Evolutionary conservation across 2,329 filamentous ascomycete species (phyloP).

Genomic region (Helotiales sp.): DNA sequence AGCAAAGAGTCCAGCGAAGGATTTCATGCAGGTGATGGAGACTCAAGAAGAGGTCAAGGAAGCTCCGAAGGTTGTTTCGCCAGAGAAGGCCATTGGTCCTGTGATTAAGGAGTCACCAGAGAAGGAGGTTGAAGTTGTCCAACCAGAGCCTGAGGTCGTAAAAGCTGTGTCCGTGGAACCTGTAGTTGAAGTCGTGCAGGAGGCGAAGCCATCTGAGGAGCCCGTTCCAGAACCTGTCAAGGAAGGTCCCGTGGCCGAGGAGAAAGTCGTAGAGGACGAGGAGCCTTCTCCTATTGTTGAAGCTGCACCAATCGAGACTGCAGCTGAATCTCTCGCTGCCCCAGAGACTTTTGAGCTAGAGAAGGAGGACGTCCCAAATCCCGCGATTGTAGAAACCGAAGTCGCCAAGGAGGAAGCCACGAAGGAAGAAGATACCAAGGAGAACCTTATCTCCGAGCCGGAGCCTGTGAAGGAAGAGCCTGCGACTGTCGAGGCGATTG

Average conservation of each 20-base stretch:
- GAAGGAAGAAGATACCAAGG: conserved; percentile 1
- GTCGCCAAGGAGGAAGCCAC: conserved; percentile 3
- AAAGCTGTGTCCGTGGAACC: conserved; percentile 17
- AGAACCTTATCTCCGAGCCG: conserved; percentile 1
- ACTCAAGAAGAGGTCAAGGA: conserved; percentile 7
- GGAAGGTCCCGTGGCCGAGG: conserved; percentile 24
- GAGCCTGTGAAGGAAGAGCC: conserved; percentile 4
- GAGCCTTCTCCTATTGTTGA: conserved; percentile 9
- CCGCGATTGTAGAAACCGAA: conserved; percentile 1
- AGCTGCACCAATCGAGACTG: conserved; percentile 4
- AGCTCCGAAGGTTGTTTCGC: conserved; percentile 2
- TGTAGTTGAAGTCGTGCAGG: conserved; percentile 14
- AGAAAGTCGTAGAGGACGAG: conserved; percentile 17
- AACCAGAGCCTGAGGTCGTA: conserved; percentile 7
- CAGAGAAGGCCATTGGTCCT: conserved; percentile 1
- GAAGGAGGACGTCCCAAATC: neutral
- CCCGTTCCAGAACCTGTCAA: conserved; percentile 26
- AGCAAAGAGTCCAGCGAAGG: conserved; percentile 15
- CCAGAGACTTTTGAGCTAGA: conserved; percentile 1
- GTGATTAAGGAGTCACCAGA: conserved; percentile 3
- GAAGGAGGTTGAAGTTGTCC: conserved; percentile 7
- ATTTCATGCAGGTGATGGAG: conserved; percentile 13
- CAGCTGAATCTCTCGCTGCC: conserved; percentile 13
- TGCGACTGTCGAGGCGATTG: conserved; percentile 5
- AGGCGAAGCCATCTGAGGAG: conserved; percentile 6